Conservation (phyloP, 1,284 basidiomycete genomes). For the Vanrija humicola region DNA sequence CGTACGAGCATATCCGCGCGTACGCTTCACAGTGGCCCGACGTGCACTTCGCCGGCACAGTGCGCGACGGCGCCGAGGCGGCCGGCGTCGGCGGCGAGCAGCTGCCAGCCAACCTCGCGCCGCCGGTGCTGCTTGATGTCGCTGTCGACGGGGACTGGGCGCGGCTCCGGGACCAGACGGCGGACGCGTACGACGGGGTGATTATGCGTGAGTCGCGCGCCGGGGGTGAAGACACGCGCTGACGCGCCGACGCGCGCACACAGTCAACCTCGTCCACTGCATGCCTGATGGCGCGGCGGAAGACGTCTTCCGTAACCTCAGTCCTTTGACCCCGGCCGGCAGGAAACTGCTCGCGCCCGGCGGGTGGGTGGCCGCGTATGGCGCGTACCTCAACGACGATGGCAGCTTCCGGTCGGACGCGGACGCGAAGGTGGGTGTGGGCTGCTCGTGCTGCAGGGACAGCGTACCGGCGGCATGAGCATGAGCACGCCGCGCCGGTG, state of each 20-base stretch:
- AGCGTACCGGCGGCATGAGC: no score
- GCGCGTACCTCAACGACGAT: constrained; percentile 34
- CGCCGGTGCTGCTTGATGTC: constrained; percentile 20
- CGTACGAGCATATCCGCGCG: constrained; percentile 30
- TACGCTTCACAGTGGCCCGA: constrained; percentile 23
- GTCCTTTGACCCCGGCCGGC: constrained; percentile 11
- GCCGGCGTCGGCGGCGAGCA: constrained; percentile 14
- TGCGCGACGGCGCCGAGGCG: constrained; percentile 22
- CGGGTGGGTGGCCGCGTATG: constrained; percentile 38
- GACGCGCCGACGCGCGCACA: neutral
- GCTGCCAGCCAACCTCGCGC: constrained; percentile 15
- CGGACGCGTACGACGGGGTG: constrained; percentile 15
- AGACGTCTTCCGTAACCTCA: constrained; percentile 34
- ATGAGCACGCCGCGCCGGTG: neutral
- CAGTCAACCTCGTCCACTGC: constrained; percentile 43
- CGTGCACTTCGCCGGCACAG: constrained; percentile 29
- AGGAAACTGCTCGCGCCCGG: constrained; percentile 8
- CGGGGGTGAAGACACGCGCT: neutral
- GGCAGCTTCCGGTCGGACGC: constrained; percentile 28
- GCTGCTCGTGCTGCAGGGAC: neutral
- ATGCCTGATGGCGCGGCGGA: constrained; percentile 28
- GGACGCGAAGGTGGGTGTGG: constrained; percentile 28
- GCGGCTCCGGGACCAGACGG: neutral
- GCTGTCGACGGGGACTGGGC: constrained; percentile 18
- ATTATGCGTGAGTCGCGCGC: constrained; percentile 21